Evolutionary conservation across 257 asterid species (phyloP), one percentile per base, ranked within the genome.

Genomic region (Scutellaria galericulata): DNA sequence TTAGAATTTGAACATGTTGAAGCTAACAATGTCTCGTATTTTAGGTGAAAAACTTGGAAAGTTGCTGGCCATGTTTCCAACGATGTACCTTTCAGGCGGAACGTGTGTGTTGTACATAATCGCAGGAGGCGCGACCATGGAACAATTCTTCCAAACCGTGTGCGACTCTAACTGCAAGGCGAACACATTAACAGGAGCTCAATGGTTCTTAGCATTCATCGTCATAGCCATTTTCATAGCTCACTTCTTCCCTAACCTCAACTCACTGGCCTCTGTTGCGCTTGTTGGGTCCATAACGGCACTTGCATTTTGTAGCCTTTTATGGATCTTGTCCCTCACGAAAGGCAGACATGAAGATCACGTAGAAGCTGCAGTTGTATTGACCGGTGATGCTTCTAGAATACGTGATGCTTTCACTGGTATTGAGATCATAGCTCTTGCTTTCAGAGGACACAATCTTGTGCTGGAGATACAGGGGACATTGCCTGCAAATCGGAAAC

Each of bases 381-480:
- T 42, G 5, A 71, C 64, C 5, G 52, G 2, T n/a, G 59, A 2
- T 31, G 56, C 40, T 4, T 48, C 75, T 48, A 56, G 71, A 55
- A 42, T 81, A 37, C 85, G 89, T 3, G 46, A 72, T 18, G 82
- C 82, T n/a, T 44, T 88, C 31, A 84, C 80, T 70, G 90, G 83
- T 2, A 35, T 87, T 9, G 90, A 84, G 57, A 48, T 85, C 54
- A 77, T 85, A 14, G 82, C 84, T 15, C 77, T 84, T 57, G 79
- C 87, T 66, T 90, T 90, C 55, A 78, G 91, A 76, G 98, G 98
- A 7, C 98, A 92, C 66, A 92, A 92, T 74, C 76, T 92, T 1
- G 84, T 92, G 35, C 81, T 90, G 4, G 98, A 88, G 78, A 88
- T 92, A 68, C 94, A 90, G 92, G 94, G 98, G n/a, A 92, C 98